phyloP scores from a whole-genome alignment of 352 stramenopile species.

The Bremia lactucae region DNA sequence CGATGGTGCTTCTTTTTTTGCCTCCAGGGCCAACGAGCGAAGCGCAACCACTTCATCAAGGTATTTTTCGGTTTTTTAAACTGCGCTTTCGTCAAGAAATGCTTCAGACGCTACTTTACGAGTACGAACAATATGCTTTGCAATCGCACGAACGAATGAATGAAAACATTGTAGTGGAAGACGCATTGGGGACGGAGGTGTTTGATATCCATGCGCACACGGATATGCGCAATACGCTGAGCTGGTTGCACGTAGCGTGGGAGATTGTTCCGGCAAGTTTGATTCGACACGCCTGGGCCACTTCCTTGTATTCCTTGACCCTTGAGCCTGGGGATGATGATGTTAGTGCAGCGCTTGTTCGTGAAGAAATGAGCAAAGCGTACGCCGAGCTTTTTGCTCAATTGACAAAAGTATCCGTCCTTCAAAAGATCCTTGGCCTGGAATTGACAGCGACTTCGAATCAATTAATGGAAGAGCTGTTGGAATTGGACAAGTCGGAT shows the following conservation, averaged over 20 bases:
- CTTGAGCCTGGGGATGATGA: conserved; percentile 20
- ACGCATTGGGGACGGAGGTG: conserved; percentile 3
- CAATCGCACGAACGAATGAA: too few species aligned
- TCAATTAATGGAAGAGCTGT: conserved; percentile 27
- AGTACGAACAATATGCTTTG: conserved; percentile 15
- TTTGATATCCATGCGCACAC: conserved; percentile 41
- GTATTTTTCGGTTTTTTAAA: conserved; percentile 48
- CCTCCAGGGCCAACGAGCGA: conserved; percentile 29
- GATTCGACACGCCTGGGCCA: conserved; percentile 37
- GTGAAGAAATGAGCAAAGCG: conserved; percentile 13
- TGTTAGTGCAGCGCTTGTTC: conserved; percentile 3
- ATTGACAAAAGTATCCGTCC: conserved; percentile 13
- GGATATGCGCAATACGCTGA: conserved; percentile 32
- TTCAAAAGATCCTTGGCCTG: conserved; percentile 29
- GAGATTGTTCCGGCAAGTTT: conserved; percentile 12
- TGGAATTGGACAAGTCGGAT: conserved; percentile 36
- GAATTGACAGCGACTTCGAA: conserved; percentile 13
- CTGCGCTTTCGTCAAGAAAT: conserved; percentile 47
- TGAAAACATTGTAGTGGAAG: conserved; percentile 1
- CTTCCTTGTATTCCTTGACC: conserved; percentile 25
- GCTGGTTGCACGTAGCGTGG: conserved; percentile 39
- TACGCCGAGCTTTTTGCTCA: conserved; percentile 19
- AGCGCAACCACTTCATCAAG: conserved; percentile 50
- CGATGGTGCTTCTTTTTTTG: conserved; percentile 52
- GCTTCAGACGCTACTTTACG: conserved; percentile 33